Evolutionary conservation across 1,284 basidiomycete genomes (phyloP).

Genomic region (Puccinia hordei): DNA sequence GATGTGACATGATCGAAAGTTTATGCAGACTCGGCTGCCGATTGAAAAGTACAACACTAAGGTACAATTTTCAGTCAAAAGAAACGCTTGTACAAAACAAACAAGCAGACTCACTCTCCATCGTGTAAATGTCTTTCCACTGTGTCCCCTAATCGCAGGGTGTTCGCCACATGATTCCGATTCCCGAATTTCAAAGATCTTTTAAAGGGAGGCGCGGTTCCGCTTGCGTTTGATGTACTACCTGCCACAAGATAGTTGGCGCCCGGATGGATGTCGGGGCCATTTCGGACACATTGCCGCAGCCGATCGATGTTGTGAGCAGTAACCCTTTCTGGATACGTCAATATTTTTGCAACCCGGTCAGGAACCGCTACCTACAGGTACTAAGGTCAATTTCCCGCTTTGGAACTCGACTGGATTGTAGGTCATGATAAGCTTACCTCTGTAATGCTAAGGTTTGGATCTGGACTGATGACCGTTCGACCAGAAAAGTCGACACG

Average conservation of each 20-base stretch:
- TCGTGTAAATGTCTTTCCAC: constrained; percentile 94
- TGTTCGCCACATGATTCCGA: constrained; percentile 72
- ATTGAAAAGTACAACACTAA: constrained; percentile 86
- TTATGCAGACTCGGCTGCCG: constrained; percentile 98
- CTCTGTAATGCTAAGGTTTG: constrained; percentile 95
- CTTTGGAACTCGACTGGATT: neutral
- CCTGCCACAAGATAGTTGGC: constrained; percentile 84
- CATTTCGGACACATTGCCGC: constrained; percentile 79
- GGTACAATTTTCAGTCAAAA: constrained; percentile 12
- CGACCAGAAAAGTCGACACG: constrained; percentile 98
- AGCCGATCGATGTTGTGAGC: constrained; percentile 82
- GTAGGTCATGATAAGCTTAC: constrained; percentile 53
- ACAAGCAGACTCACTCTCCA: constrained; percentile 67
- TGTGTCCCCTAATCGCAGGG: constrained; percentile 77
- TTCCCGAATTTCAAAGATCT: constrained; percentile 66
- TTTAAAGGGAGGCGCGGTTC: constrained; percentile 65
- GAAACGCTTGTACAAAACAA: neutral
- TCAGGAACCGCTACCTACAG: constrained; percentile 79
- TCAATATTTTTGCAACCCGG: constrained; percentile 90
- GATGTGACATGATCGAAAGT: constrained; percentile 98
- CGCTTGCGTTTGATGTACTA: constrained; percentile 60
- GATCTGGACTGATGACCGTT: constrained; percentile 98
- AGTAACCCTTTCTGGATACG: constrained; percentile 95
- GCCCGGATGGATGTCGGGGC: constrained; percentile 88
- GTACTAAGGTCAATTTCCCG: neutral